phyloP scores from a whole-genome alignment of 2,329 filamentous ascomycete species.

The Pyricularia pennisetigena region DNA sequence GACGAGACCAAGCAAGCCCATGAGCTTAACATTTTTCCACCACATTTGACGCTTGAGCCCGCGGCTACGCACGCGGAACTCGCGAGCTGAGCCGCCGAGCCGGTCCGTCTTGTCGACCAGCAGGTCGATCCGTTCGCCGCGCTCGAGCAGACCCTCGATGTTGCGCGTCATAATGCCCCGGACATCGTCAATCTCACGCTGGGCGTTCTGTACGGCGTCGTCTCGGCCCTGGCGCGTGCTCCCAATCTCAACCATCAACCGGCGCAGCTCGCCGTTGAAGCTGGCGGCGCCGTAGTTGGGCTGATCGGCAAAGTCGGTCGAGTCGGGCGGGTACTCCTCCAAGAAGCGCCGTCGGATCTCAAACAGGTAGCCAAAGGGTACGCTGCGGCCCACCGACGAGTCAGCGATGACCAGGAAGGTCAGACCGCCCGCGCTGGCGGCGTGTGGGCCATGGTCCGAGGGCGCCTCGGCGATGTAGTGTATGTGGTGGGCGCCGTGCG shows the following conservation, averaged over 20 bases:
- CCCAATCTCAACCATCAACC: constrained; percentile 75
- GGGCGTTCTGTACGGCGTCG: constrained; percentile 75
- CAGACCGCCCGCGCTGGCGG: constrained; percentile 63
- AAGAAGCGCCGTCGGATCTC: constrained; percentile 88
- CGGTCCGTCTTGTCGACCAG: constrained; percentile 95
- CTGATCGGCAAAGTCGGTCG: constrained; percentile 64
- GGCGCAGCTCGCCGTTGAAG: constrained; percentile 73
- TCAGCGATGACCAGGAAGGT: constrained; percentile 89
- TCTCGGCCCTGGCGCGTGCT: constrained; percentile 64
- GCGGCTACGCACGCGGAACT: constrained; percentile 81
- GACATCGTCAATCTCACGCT: constrained; percentile 86
- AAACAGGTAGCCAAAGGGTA: constrained; percentile 86
- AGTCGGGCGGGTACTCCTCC: constrained; percentile 51
- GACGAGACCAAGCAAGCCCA: constrained; percentile 68
- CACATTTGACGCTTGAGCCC: constrained; percentile 91
- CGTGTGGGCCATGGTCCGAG: constrained; percentile 43
- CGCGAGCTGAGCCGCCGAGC: constrained; percentile 75
- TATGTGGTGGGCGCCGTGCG: constrained; percentile 83
- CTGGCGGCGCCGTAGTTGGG: constrained; percentile 83
- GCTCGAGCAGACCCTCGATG: constrained; percentile 76
- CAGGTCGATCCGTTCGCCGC: constrained; percentile 82
- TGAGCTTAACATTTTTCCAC: constrained; percentile 98
- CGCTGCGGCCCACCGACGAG: constrained; percentile 69
- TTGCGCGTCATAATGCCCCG: constrained; percentile 92
- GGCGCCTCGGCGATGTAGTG: constrained; percentile 89